Base-by-base conservation (phyloP, 2,329 filamentous ascomycete species). In the Graphilbum ipis-grandicollis region DNA sequence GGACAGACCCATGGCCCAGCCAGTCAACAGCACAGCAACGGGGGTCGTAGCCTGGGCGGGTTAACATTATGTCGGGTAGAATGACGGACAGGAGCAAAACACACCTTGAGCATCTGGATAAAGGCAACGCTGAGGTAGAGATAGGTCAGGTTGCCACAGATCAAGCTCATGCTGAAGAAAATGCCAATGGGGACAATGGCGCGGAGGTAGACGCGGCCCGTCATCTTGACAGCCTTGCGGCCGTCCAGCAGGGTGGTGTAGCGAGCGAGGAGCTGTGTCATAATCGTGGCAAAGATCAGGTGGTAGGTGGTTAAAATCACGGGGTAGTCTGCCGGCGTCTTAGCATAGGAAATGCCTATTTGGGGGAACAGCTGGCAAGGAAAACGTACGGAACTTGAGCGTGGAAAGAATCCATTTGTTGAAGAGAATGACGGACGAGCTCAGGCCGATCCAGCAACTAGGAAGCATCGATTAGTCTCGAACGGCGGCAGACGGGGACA, bases 331-430 rank as follows among this genome's bases (percentile, higher is more conserved):
- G 50, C 34, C 12, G 21, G 6, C 21, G 21, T 23, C 21, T 23
- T 23, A 23, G 21, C 21, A 23, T 10, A 23, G 5, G 10, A 19
- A 7, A 3, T 43, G 28, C 13, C 21, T 29, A 9, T 17, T 5
- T 19, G 14, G 6, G 17, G 18, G n/a, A n/a, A n/a, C n/a, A n/a
- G n/a, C n/a, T n/a, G n/a, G n/a, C n/a, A 36, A 37, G 18, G 9
- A 30, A 25, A 34, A 26, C 45, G 56, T 68, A 83, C 79, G 71
- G 66, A 94, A 94, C 44, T 82, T 70, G 44, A 79, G 69, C 29
- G 79, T 86, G 51, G 88, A 77, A 44, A 96, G 71, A 51, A 98
- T 84, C 75, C 83, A 93, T 73, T 98, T 98, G 76, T 98, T 96
- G 78, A 94, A 96, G 43, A 98, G 68, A 56, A 98, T 98, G 54